Conservation (phyloP, 176 grass and related monocot genomes). For the Metroxylon sagu region DNA sequence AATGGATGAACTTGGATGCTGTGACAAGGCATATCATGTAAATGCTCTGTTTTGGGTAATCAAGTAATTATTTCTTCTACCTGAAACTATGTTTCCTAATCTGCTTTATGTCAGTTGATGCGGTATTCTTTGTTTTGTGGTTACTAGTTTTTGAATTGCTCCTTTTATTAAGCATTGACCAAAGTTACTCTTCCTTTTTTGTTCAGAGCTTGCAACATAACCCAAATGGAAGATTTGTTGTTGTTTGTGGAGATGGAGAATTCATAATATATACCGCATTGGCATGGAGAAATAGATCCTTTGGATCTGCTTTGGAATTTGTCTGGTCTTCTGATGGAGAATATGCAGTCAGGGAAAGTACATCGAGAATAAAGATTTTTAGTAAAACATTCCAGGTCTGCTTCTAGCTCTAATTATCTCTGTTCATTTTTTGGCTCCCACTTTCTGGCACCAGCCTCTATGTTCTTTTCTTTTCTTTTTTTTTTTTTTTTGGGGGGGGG, state of each 20-base stretch:
- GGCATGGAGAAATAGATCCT: constrained; percentile 98
- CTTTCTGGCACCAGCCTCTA: no score
- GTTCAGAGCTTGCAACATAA: constrained; percentile 91
- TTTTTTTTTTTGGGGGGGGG: no score
- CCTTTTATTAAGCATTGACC: no score
- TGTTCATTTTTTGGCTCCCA: neutral
- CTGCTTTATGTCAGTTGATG: no score
- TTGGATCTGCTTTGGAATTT: constrained; percentile 86
- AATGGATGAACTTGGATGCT: no score
- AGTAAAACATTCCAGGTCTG: constrained; percentile 87
- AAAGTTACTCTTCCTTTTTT: constrained; percentile 17
- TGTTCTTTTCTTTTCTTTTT: no score
- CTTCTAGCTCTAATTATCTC: neutral
- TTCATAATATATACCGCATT: constrained; percentile 89
- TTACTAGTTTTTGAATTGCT: no score
- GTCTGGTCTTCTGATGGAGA: constrained; percentile 97
- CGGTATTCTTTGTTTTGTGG: no score
- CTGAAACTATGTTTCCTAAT: no score
- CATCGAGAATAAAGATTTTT: constrained; percentile 83
- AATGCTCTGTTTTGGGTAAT: neutral
- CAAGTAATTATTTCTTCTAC: no score
- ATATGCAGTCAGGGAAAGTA: constrained; percentile 88
- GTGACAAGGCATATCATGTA: neutral
- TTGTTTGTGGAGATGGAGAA: constrained; percentile 96
- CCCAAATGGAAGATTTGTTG: constrained; percentile 86